Evolutionary conservation across 2,329 filamentous ascomycete species (phyloP), one percentile per base, ranked within the genome.

Genomic region (Botrytis squamosa): DNA sequence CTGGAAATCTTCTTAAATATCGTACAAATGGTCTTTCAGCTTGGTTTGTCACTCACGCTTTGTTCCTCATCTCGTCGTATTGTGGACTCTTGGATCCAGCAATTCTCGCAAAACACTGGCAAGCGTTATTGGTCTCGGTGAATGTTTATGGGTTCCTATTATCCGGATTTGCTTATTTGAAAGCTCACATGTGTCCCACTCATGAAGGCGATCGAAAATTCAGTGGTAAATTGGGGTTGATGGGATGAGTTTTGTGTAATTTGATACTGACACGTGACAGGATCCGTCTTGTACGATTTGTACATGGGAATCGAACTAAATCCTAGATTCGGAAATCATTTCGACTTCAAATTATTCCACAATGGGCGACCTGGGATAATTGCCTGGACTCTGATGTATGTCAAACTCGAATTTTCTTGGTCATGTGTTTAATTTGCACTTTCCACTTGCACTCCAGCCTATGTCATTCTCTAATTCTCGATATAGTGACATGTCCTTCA

Each of bases 301-400:
- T 85, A 83, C 71, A 85, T 85, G 82, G 85, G 85, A 0, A 82
- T 85, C 42, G 85, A 86, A 75, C 73, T 86, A 6, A 85, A 86
- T 66, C 84, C 85, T 0, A 78, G 84, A 62, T 76, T 85, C 40
- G 84, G 84, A 0, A 76, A 80, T 3, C 78, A 76, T 20, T 86
- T 84, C 76, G 85, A 86, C 74, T 81, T 85, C 40, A 86, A 86
- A 73, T 79, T 86, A 0, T 86, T 86, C 75, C 84, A 82, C 67
- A 86, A 85, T 70, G 84, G 85, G 6, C 80, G 85, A 36, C 83
- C 83, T n/a, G 85, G 85, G 14, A 86, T 86, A 71, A 80, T 86
- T 74, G 81, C 82, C 14, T 86, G 84, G 84, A 84, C 83, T n/a
- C 77, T 85, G 46, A 84, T 85, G 84, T 85, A 77, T 63, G 81